These are phyloP conservation scores for Plasmodium malariae DNA, from an alignment of 169 alveolate species.

Conservation along the genomic window DNA sequence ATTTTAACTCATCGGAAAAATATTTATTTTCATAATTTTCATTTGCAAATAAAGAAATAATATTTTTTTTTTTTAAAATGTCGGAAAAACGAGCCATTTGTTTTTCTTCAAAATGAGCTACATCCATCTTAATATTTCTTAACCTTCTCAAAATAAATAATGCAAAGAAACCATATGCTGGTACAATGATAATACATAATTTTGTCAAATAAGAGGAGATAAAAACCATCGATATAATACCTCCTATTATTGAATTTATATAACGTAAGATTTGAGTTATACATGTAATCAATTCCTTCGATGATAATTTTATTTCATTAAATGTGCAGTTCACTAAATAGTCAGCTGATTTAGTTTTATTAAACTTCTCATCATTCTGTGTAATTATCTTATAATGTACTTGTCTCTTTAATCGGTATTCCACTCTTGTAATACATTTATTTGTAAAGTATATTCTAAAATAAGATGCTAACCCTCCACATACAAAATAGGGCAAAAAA, in stretches of 20 bases:
- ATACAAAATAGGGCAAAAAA: conserved; percentile 50
- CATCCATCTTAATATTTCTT: conserved; percentile 37
- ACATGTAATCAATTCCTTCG: conserved; percentile 55
- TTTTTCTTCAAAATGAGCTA: conserved; percentile 41
- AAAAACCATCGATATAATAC: conserved; percentile 34
- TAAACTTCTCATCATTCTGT: conserved; percentile 37
- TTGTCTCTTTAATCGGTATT: conserved; percentile 26
- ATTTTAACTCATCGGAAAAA: conserved; percentile 34
- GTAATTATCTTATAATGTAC: conserved; percentile 49
- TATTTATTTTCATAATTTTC: conserved; percentile 53
- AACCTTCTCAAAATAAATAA: conserved; percentile 21
- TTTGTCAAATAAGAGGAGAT: conserved; percentile 57
- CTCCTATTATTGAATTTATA: conserved; percentile 54
- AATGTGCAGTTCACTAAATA: conserved; percentile 48
- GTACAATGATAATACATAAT: conserved; percentile 38
- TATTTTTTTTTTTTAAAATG: conserved; percentile 61
- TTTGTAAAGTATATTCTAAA: conserved; percentile 59
- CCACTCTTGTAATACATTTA: conserved; percentile 40
- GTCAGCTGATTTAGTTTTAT: conserved; percentile 32
- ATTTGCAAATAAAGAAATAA: conserved; percentile 50
- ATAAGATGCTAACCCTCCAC: conserved; percentile 71
- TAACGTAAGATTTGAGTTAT: conserved; percentile 56
- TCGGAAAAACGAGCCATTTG: conserved; percentile 75
- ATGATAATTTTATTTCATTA: conserved; percentile 46
- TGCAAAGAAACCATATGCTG: conserved; percentile 38